phyloP scores from a whole-genome alignment of 352 stramenopile species.

The Thalassiosira gravida region DNA sequence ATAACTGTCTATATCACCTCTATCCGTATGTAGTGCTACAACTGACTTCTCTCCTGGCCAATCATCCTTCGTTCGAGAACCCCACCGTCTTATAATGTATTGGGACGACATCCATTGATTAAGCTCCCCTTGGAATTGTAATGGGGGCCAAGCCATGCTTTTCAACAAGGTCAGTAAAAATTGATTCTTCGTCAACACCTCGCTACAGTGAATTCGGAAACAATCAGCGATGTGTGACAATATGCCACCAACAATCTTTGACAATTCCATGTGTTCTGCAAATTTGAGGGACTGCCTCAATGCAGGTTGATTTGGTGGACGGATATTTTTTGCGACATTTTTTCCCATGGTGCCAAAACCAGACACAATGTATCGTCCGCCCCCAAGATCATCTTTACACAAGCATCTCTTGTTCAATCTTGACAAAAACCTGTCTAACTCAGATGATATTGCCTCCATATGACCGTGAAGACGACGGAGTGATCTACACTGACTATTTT shows the following conservation, averaged over 20 bases:
- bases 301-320: slow-evolving; percentile 8
- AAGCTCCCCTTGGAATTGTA: background rate
- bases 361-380: slow-evolving; percentile 21
- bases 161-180: background rate
- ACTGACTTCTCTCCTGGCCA: slow-evolving; percentile 23
- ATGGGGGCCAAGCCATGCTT: background rate
- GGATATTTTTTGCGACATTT: slow-evolving; percentile 13
- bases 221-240: slow-evolving; percentile 12
- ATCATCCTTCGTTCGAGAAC: background rate
- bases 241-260: slow-evolving; percentile 11
- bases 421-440: slow-evolving; percentile 23
- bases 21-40: slow-evolving; percentile 11
- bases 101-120: slow-evolving; percentile 21
- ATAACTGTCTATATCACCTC: slow-evolving; percentile 9
- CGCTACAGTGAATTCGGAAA: slow-evolving; percentile 4
- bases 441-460: background rate
- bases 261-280: background rate
- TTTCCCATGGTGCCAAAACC: slow-evolving; percentile 20
- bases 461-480: slow-evolving; percentile 11
- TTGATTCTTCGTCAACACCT: slow-evolving; percentile 19
- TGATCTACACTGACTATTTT: slow-evolving; percentile 3
- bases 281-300: slow-evolving; percentile 17
- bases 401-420: slow-evolving; percentile 20
- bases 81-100: slow-evolving; percentile 24
- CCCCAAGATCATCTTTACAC: slow-evolving; percentile 21